These are phyloP conservation scores for Auriscalpium orientale DNA, from an alignment of 768 basidiomycete species.

Conservation along the genomic window DNA sequence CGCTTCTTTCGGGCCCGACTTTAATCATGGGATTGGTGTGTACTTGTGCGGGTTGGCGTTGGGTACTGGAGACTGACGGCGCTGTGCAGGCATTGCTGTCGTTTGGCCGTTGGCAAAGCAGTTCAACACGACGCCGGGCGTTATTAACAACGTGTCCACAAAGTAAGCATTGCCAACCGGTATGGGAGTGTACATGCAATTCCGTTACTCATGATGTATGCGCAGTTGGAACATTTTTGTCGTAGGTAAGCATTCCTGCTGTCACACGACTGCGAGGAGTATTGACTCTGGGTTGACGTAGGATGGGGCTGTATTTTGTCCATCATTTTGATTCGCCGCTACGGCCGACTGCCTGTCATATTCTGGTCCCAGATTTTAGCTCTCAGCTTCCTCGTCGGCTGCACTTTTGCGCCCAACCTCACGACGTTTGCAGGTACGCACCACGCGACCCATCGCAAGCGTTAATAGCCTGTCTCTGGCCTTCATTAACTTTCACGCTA, in stretches of 20 bases:
- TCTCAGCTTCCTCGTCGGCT: conserved; percentile 48
- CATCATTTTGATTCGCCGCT: conserved; percentile 58
- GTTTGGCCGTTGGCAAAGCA: conserved; percentile 53
- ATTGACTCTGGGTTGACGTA: conserved; percentile 8
- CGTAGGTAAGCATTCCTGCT: conserved; percentile 30
- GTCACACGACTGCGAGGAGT: conserved; percentile 4
- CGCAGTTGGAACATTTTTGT: conserved; percentile 60
- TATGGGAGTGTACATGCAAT: conserved; percentile 5
- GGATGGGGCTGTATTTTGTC: conserved; percentile 54
- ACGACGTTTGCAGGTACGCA: conserved; percentile 45
- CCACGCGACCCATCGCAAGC: too few relatives aligned
- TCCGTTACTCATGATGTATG: not conserved
- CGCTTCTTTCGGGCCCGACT: conserved; percentile 61
- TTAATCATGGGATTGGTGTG: conserved; percentile 56
- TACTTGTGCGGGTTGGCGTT: not conserved
- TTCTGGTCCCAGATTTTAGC: conserved; percentile 61
- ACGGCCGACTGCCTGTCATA: conserved; percentile 55
- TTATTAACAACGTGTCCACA: conserved; percentile 57
- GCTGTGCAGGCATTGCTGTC: conserved; percentile 42
- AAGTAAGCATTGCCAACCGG: conserved; percentile 23
- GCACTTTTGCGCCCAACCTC: conserved; percentile 49
- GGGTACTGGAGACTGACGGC: not conserved
- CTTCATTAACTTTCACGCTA: conserved; percentile 18
- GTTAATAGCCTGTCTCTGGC: too few relatives aligned
- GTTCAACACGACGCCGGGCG: conserved; percentile 45